Evolutionary conservation across 2,329 filamentous ascomycete genomes (phyloP).

Genomic region (Tolypocladium pustulatum): DNA sequence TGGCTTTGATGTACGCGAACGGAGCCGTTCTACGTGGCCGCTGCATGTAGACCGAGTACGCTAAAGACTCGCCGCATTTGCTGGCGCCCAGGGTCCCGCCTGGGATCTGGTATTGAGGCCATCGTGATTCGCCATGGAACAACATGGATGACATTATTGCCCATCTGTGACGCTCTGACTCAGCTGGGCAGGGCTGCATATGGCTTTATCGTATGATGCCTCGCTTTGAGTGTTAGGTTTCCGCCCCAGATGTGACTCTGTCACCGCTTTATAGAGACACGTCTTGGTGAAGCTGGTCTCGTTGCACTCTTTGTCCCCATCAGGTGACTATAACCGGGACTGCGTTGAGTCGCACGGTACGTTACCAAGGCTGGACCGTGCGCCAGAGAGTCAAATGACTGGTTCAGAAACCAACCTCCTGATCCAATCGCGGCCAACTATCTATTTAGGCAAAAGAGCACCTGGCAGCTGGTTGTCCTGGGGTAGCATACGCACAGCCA

Average conservation of each 20-base stretch:
- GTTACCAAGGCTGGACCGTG: neutral
- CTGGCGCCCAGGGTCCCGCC: neutral
- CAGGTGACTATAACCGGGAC: neutral
- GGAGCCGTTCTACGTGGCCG: neutral
- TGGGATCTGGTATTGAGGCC: neutral
- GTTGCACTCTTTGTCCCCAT: too few species aligned
- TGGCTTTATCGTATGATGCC: too few species aligned
- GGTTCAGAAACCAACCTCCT: neutral
- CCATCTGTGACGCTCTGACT: neutral
- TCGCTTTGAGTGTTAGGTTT: too few species aligned
- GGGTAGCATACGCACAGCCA: neutral
- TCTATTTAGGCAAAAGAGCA: neutral
- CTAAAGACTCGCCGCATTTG: neutral
- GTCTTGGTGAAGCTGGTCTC: too few species aligned
- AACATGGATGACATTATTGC: neutral
- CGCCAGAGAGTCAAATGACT: neutral
- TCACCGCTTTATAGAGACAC: too few species aligned
- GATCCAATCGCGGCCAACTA: neutral
- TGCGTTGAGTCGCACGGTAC: too few species aligned
- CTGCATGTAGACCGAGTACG: neutral
- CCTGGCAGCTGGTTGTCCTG: neutral
- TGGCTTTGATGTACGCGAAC: neutral
- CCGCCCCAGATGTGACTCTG: too few species aligned
- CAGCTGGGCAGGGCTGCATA: neutral
- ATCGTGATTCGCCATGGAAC: neutral